Conservation (phyloP, 306 rosid species). For the Vicia sativa region DNA sequence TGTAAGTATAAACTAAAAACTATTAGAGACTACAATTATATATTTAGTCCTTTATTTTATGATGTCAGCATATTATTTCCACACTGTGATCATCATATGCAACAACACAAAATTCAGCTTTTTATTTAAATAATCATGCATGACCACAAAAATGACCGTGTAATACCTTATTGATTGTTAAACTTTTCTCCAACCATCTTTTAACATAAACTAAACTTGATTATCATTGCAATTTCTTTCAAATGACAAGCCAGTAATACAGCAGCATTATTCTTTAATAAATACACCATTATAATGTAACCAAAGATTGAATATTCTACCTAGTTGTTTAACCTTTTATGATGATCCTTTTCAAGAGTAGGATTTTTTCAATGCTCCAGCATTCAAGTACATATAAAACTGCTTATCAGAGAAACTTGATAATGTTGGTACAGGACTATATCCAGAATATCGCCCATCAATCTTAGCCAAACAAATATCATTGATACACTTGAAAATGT, state of each 20-base stretch:
- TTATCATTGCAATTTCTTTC: slow-evolving; percentile 2
- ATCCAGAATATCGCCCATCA: slow-evolving; percentile 58
- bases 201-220: background rate
- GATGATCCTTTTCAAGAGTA: slow-evolving; percentile 34
- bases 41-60: no score
- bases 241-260: slow-evolving; percentile 18
- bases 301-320: slow-evolving; percentile 14
- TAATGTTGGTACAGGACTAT: slow-evolving; percentile 46
- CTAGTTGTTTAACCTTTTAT: slow-evolving; percentile 4
- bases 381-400: slow-evolving; percentile 55
- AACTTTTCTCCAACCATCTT: background rate
- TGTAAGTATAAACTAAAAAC: no score
- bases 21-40: no score
- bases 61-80: no score
- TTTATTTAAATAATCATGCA: no score
- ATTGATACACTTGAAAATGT: slow-evolving; percentile 41
- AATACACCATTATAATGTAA: slow-evolving; percentile 32
- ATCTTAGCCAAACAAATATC: slow-evolving; percentile 57
- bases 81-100: no score
- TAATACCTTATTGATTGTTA: no score
- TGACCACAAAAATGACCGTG: no score
- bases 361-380: slow-evolving; percentile 41
- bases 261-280: background rate
- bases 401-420: slow-evolving; percentile 38
- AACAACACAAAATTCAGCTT: no score